Evolutionary conservation across 208 protist species (phyloP).

Genomic region (Leptomonas seymouri): DNA sequence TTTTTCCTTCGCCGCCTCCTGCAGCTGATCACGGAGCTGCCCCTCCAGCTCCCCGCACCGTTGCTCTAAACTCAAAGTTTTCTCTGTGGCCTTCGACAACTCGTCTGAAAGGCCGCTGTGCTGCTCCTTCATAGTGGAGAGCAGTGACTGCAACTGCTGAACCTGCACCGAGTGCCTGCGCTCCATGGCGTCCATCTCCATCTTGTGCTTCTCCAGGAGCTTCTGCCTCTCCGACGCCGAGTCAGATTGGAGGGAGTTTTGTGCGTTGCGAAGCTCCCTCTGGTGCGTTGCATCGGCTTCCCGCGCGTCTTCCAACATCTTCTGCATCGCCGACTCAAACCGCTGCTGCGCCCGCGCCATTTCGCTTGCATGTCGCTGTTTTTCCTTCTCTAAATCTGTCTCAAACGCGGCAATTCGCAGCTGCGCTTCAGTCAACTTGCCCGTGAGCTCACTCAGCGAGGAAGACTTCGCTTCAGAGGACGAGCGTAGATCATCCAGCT

Average conservation of each 20-base stretch:
- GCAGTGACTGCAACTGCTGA: constrained; percentile 17
- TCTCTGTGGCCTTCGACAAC: not conserved
- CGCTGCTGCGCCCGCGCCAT: constrained; percentile 8
- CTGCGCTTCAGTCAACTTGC: constrained; percentile 15
- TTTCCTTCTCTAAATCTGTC: not conserved
- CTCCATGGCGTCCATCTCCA: constrained; percentile 30
- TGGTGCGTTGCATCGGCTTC: constrained; percentile 17
- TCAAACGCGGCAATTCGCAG: constrained; percentile 11
- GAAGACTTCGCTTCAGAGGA: constrained; percentile 15
- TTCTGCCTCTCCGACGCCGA: constrained; percentile 20
- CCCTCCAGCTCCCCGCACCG: constrained; percentile 14
- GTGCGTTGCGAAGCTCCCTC: constrained; percentile 18
- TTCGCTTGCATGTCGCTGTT: not conserved
- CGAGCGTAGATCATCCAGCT: constrained; percentile 4
- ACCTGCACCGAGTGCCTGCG: constrained; percentile 25
- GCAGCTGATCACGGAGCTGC: constrained; percentile 5
- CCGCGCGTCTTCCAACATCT: constrained; percentile 8
- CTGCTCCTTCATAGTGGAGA: constrained; percentile 18
- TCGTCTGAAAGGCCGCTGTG: not conserved
- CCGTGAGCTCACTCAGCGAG: constrained; percentile 14
- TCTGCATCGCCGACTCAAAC: not conserved
- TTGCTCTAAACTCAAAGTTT: constrained; percentile 16
- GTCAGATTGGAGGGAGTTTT: constrained; percentile 9
- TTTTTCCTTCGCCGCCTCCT: constrained; percentile 25
- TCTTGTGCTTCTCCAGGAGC: constrained; percentile 27